These are phyloP conservation scores for Fusarium luffae DNA, from an alignment of 2,329 filamentous ascomycete genomes.

Conservation along the genomic window DNA sequence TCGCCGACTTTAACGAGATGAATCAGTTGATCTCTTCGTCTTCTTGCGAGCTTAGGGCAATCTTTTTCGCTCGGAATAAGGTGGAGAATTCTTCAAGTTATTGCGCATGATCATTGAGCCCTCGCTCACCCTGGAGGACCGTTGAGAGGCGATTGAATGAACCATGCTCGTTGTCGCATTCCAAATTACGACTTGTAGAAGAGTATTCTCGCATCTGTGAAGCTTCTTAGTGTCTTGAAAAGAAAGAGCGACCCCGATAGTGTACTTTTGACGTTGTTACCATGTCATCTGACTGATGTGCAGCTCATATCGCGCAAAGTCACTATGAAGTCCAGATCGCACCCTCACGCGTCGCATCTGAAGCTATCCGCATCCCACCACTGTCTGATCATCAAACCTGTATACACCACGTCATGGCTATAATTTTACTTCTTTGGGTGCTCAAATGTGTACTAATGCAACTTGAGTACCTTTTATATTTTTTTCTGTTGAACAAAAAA, in stretches of 20 bases:
- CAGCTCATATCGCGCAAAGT: slow-evolving; percentile 41
- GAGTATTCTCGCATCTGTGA: slow-evolving; percentile 5
- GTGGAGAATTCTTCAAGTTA: slow-evolving; percentile 29
- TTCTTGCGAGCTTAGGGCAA: slow-evolving; percentile 32
- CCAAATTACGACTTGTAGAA: slow-evolving; percentile 42
- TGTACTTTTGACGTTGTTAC: slow-evolving; percentile 24
- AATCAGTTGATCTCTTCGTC: slow-evolving; percentile 48
- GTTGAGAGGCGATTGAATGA: slow-evolving; percentile 34
- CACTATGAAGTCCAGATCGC: slow-evolving; percentile 43
- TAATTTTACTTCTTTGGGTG: not conserved
- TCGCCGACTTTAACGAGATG: slow-evolving; percentile 47
- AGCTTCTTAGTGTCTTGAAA: slow-evolving; percentile 23
- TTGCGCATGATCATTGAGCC: slow-evolving; percentile 27
- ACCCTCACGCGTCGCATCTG: slow-evolving; percentile 43
- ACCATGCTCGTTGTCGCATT: slow-evolving; percentile 49
- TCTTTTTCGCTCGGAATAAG: slow-evolving; percentile 40
- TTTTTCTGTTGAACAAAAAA: slow-evolving; percentile 32
- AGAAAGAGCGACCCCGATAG: slow-evolving; percentile 27
- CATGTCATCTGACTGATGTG: slow-evolving; percentile 14
- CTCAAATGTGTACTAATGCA: not conserved
- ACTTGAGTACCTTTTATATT: slow-evolving; percentile 14
- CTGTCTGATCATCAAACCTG: slow-evolving; percentile 35
- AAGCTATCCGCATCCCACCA: slow-evolving; percentile 50
- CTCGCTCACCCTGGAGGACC: slow-evolving; percentile 22
- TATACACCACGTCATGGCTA: slow-evolving; percentile 27